Conservation (phyloP, 345 rosid genomes). For the Gossypium turneri region DNA sequence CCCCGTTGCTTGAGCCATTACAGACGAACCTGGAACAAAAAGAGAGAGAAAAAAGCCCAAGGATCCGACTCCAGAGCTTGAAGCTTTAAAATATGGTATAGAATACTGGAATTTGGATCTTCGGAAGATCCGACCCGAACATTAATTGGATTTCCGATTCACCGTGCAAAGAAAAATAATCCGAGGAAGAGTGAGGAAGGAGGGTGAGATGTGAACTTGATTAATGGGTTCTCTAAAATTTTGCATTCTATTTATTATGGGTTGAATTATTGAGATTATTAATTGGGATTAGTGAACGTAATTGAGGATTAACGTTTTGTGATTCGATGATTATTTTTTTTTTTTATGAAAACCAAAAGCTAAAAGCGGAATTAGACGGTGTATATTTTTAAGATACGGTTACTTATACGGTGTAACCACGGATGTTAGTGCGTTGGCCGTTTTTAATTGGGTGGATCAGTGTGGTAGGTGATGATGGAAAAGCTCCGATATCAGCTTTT, state of each 20-base stretch:
- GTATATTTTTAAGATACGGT: neutral
- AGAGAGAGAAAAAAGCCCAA: slow-evolving; percentile 22
- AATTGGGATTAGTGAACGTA: slow-evolving; percentile 7
- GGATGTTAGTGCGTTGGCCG: neutral
- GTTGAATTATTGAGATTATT: slow-evolving; percentile 2
- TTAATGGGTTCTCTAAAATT: neutral
- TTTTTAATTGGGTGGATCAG: neutral
- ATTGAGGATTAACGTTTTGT: neutral
- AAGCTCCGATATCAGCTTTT: neutral
- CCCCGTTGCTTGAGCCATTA: slow-evolving; percentile 66
- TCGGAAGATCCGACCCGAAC: slow-evolving; percentile 31
- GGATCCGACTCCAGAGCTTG: slow-evolving; percentile 20
- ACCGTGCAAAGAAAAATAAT: slow-evolving; percentile 24
- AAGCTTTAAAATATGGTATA: slow-evolving; percentile 17
- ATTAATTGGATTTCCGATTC: slow-evolving; percentile 22
- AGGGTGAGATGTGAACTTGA: slow-evolving; percentile 7
- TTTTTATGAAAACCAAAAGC: neutral
- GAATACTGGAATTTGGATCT: slow-evolving; percentile 11
- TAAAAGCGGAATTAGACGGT: neutral
- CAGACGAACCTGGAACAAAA: neutral
- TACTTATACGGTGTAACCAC: neutral
- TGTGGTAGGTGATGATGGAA: neutral
- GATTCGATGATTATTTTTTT: slow-evolving; percentile 5
- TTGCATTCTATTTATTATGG: neutral
- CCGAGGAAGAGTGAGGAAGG: slow-evolving; percentile 14